These are phyloP conservation scores for Phyllosticta capitalensis DNA, from an alignment of 2,329 filamentous ascomycete genomes.

Conservation along the genomic window DNA sequence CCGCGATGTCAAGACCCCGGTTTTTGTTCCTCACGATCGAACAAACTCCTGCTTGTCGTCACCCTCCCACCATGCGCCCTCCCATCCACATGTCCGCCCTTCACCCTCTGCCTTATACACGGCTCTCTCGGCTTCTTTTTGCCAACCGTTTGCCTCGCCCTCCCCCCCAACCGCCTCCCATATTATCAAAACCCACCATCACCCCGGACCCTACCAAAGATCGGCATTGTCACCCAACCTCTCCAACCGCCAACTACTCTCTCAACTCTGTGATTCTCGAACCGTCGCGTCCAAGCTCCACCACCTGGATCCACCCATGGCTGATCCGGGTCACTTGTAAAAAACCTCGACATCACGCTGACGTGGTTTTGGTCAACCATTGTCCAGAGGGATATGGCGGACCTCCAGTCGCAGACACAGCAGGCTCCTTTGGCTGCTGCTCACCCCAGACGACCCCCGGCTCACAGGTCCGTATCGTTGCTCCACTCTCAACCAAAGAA, in stretches of 20 bases:
- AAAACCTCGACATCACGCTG: neutral
- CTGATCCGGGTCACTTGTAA: slow-evolving; percentile 2
- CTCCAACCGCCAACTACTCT: neutral
- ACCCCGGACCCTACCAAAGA: neutral
- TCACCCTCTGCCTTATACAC: slow-evolving; percentile 4
- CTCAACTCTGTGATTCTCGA: neutral
- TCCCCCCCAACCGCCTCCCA: neutral
- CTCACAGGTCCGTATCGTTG: slow-evolving; percentile 38
- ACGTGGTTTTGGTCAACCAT: neutral
- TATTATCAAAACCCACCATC: neutral
- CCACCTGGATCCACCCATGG: slow-evolving; percentile 7
- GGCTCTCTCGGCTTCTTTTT: neutral
- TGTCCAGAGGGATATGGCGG: neutral
- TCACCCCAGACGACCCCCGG: slow-evolving; percentile 35
- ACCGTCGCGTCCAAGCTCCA: neutral
- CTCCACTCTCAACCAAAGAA: slow-evolving; percentile 27
- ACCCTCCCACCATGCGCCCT: neutral
- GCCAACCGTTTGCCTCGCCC: neutral
- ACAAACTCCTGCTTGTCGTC: slow-evolving; percentile 5
- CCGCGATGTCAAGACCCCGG: neutral
- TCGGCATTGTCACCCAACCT: neutral
- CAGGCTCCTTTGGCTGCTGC: neutral
- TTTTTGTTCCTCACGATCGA: neutral
- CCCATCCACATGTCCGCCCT: neutral
- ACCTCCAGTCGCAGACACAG: neutral